These are phyloP conservation scores for Bryopsis sp. DNA, from an alignment of 139 green algal genomes.

Conservation along the genomic window DNA sequence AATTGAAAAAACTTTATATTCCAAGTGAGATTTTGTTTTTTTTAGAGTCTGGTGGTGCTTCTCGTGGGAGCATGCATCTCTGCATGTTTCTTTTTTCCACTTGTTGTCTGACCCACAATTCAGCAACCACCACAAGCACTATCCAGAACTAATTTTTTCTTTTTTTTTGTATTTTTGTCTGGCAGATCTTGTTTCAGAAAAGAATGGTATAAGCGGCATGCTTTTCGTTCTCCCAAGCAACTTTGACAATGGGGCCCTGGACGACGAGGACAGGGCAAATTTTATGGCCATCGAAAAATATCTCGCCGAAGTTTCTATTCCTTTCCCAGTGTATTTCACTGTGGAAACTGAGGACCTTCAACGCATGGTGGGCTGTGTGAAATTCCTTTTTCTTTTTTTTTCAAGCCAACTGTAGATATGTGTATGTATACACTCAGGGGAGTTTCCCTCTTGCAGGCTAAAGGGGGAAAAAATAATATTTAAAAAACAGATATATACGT, in stretches of 20 bases:
- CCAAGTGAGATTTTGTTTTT: no score
- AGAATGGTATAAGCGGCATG: background rate
- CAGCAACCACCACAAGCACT: background rate
- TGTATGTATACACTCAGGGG: no score
- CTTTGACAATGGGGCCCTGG: background rate
- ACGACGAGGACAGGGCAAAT: background rate
- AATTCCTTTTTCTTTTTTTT: background rate
- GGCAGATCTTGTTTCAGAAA: background rate
- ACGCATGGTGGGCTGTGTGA: background rate
- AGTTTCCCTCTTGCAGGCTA: no score
- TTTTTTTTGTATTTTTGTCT: no score
- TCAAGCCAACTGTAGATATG: background rate
- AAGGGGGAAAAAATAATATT: no score
- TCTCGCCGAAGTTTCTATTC: background rate
- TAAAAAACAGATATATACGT: no score
- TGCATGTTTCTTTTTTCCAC: no score
- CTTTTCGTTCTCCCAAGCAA: conserved; percentile 5
- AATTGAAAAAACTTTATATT: no score
- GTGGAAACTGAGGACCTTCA: conserved; percentile 1
- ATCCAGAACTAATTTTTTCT: no score
- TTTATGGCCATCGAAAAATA: conserved; percentile 1
- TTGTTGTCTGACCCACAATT: no score
- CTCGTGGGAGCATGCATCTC: no score
- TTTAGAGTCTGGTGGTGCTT: no score
- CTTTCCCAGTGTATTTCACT: conserved; percentile 9